phyloP scores from a whole-genome alignment of 1,284 basidiomycete species.

The Sporisorium scitamineum region DNA sequence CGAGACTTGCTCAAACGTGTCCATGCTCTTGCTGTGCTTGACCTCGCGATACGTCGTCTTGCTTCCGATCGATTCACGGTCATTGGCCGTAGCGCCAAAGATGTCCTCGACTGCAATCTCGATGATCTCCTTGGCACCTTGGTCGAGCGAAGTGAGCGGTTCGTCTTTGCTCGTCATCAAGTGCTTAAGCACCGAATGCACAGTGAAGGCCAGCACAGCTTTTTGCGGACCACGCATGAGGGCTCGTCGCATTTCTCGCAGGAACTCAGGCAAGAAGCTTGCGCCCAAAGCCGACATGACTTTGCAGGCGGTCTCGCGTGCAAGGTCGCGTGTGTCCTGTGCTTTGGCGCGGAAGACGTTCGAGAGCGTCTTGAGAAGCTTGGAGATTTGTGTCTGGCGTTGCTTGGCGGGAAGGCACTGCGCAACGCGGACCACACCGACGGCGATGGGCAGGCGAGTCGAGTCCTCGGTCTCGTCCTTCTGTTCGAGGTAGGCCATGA shows the following conservation, averaged over 20 bases:
- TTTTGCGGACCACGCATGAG: slow-evolving; percentile 92
- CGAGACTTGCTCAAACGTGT: slow-evolving; percentile 67
- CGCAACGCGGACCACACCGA: slow-evolving; percentile 88
- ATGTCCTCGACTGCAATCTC: slow-evolving; percentile 90
- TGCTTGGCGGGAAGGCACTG: slow-evolving; percentile 80
- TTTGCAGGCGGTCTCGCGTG: slow-evolving; percentile 84
- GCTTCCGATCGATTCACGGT: slow-evolving; percentile 89
- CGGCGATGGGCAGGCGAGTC: slow-evolving; percentile 78
- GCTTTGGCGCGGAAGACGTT: slow-evolving; percentile 91
- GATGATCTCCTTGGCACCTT: slow-evolving; percentile 81
- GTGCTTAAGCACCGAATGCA: slow-evolving; percentile 84
- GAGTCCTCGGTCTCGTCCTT: slow-evolving; percentile 84
- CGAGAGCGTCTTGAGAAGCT: slow-evolving; percentile 84
- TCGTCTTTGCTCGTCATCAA: slow-evolving; percentile 70
- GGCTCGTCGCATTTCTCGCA: slow-evolving; percentile 85
- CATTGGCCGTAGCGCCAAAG: slow-evolving; percentile 92
- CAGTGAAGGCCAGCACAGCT: slow-evolving; percentile 87
- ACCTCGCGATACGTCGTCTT: slow-evolving; percentile 78
- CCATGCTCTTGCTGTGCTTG: slow-evolving; percentile 67
- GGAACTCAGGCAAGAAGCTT: slow-evolving; percentile 78
- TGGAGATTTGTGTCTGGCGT: slow-evolving; percentile 75
- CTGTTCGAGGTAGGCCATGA: slow-evolving; percentile 71
- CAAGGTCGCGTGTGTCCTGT: slow-evolving; percentile 91
- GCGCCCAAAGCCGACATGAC: slow-evolving; percentile 83
- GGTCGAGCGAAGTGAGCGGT: slow-evolving; percentile 74